These are phyloP conservation scores for Trichoderma pleuroti DNA, from an alignment of 2,329 filamentous ascomycete species.

Conservation along the genomic window DNA sequence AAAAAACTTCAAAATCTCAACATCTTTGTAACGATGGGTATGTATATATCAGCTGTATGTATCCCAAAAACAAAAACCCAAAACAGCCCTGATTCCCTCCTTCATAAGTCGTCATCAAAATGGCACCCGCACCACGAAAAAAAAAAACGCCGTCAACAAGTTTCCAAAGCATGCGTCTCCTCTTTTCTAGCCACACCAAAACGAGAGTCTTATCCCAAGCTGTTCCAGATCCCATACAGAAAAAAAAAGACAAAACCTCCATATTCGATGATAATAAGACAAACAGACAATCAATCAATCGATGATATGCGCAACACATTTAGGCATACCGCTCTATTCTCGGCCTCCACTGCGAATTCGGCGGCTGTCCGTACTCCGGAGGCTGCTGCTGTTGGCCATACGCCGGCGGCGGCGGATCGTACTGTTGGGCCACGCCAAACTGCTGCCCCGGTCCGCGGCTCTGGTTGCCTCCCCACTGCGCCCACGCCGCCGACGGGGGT, in stretches of 20 bases:
- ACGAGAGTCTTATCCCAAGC: not conserved
- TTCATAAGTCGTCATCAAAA: conserved; percentile 13
- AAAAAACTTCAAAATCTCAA: not conserved
- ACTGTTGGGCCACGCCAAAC: not conserved
- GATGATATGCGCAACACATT: not conserved
- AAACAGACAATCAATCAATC: not conserved
- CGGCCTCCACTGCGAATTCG: conserved; percentile 19
- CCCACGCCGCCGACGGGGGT: conserved; percentile 22
- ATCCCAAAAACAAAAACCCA: not conserved
- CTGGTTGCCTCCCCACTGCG: not conserved
- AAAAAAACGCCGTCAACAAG: conserved; percentile 1
- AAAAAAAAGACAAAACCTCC: not conserved
- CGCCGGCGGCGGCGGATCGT: conserved; percentile 12
- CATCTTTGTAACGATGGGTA: not conserved
- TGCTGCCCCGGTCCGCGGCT: not conserved
- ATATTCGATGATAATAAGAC: not conserved
- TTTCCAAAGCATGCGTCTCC: not conserved
- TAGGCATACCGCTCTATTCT: conserved; percentile 33
- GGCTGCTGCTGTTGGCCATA: conserved; percentile 6
- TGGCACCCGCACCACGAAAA: not conserved
- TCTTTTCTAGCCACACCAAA: not conserved
- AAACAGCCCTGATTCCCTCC: not conserved
- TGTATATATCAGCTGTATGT: not conserved
- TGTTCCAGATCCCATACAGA: not conserved
- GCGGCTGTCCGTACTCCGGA: conserved; percentile 3